phyloP scores from a whole-genome alignment of 2,329 filamentous ascomycete species.

The Epichloe gansuensis region DNA sequence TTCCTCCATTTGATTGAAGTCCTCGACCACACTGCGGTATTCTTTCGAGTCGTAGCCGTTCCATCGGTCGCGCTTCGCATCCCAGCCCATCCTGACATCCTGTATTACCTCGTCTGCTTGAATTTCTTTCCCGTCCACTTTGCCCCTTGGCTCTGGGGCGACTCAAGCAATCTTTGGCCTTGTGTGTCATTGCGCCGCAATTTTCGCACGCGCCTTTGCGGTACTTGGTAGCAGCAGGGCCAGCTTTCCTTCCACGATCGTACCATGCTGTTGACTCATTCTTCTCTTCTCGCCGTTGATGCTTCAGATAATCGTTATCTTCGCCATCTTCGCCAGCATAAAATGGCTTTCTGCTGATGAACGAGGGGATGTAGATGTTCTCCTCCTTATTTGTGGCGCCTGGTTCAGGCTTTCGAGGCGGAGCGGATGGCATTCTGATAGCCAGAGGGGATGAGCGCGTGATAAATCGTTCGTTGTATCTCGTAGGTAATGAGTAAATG shows the following conservation, averaged over 20 bases:
- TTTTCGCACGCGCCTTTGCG: constrained; percentile 98
- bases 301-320: constrained; percentile 82
- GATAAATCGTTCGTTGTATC: neutral
- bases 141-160: constrained; percentile 76
- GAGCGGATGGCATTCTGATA: constrained; percentile 14
- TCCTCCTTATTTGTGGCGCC: constrained; percentile 60
- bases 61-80: constrained; percentile 95
- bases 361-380: constrained; percentile 96
- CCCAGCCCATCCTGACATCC: constrained; percentile 82
- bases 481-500: neutral
- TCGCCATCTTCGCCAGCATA: constrained; percentile 74
- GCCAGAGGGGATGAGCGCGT: neutral
- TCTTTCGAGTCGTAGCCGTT: constrained; percentile 91
- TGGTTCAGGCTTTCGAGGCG: constrained; percentile 22
- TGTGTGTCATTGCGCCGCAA: constrained; percentile 94
- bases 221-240: constrained; percentile 87
- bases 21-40: constrained; percentile 76
- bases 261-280: constrained; percentile 79
- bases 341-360: constrained; percentile 97
- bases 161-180: constrained; percentile 84
- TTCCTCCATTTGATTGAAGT: constrained; percentile 77
- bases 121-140: constrained; percentile 85
- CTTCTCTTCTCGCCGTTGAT: constrained; percentile 61
- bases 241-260: constrained; percentile 72
- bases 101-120: constrained; percentile 83